These are phyloP conservation scores for Marsdenia floribunda DNA, from an alignment of 257 asterid species.

Conservation along the genomic window DNA sequence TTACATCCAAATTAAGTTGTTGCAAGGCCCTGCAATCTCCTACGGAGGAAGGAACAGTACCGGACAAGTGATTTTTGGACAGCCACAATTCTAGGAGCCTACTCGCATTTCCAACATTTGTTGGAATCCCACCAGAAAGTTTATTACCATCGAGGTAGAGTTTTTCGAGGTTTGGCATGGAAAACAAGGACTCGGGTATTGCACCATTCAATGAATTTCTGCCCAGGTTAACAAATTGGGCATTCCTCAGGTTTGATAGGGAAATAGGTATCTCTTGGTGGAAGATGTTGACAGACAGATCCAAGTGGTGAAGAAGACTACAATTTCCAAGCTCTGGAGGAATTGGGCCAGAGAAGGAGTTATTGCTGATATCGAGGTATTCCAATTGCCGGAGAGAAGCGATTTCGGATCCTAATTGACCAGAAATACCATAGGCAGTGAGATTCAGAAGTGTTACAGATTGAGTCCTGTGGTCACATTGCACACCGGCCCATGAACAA, in stretches of 20 bases:
- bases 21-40: slow-evolving; percentile 58
- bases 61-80: slow-evolving; percentile 40
- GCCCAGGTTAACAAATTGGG: slow-evolving; percentile 35
- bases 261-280: slow-evolving; percentile 52
- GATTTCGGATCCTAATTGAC: slow-evolving; percentile 62
- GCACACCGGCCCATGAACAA: slow-evolving; percentile 77
- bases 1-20: slow-evolving; percentile 41
- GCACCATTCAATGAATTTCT: slow-evolving; percentile 46
- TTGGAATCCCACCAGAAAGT: slow-evolving; percentile 63
- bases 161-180: slow-evolving; percentile 34
- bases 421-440: slow-evolving; percentile 51
- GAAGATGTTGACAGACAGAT: slow-evolving; percentile 51
- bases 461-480: slow-evolving; percentile 34
- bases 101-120: slow-evolving; percentile 42
- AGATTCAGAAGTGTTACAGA: slow-evolving; percentile 42
- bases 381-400: slow-evolving; percentile 39
- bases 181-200: slow-evolving; percentile 60
- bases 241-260: slow-evolving; percentile 44
- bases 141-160: slow-evolving; percentile 45
- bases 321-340: slow-evolving; percentile 47
- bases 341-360: slow-evolving; percentile 49
- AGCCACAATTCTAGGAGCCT: slow-evolving; percentile 33
- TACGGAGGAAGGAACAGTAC: slow-evolving; percentile 59
- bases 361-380: slow-evolving; percentile 35
- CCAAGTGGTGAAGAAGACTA: slow-evolving; percentile 40